Evolutionary conservation across 768 basidiomycete genomes (phyloP), one percentile per base, ranked within the genome.

Genomic region (Sarcodon sp.): DNA sequence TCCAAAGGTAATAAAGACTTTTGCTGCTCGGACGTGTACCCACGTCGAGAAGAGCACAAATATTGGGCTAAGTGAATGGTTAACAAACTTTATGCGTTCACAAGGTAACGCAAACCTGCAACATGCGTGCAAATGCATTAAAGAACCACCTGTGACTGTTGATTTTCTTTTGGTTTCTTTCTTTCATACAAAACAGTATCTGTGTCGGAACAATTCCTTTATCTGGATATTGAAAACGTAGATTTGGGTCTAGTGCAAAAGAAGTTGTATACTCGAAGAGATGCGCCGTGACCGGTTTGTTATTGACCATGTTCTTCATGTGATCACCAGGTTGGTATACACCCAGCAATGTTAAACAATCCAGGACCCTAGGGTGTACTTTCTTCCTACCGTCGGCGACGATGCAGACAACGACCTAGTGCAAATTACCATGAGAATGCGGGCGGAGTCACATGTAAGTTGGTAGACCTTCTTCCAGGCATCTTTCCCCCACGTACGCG

Each of bases 101-200:
- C 3, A 18, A 33, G 16, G 51, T 52, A 31, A 32, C 13, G 55
- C 73, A n/a, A 37, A 84, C 87, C 66, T 87, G 85, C 31, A 97
- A 64, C 61, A 93, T 68, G 0, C 82, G 73, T 0, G 77, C 86
- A 60, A 97, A 87, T 0, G 90, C 93, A 60, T 96, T 97, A 65
- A 98, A 96, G 64, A 93, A 94, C 93, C 93, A 97, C 44, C 93
- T 72, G 57, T 96, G 92, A 43, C 85, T 88, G 61, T 96, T 97
- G 59, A 97, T 93, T 68, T 97, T 96, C 71, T 93, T 92, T 60
- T 89, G 84, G 60, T 94, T 97, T 69, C 80, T 87, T 68, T 93
- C 91, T 68, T 90, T 88, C 69, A 87, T 73, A 60, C 83, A 87
- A 60, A 88, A 88, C 33, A 98, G 81, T 44, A 88, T 91, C 60